phyloP scores from a whole-genome alignment of 2,329 filamentous ascomycete genomes.

The Beauveria sp. region DNA sequence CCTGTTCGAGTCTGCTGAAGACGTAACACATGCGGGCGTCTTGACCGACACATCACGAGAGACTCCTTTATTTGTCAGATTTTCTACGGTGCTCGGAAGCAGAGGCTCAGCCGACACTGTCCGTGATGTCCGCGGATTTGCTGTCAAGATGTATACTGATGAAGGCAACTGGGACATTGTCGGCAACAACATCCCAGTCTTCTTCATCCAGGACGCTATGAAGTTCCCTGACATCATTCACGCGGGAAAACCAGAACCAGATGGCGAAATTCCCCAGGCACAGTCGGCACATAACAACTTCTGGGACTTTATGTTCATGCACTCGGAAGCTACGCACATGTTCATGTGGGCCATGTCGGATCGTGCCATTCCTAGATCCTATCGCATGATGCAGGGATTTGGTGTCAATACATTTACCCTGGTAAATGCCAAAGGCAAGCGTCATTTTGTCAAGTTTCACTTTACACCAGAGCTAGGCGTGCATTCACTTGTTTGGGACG shows the following conservation, averaged over 20 bases:
- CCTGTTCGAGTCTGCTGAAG: conserved; percentile 56
- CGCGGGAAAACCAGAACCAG: conserved; percentile 60
- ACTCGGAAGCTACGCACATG: conserved; percentile 70
- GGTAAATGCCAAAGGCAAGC: conserved; percentile 58
- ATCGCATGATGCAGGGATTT: conserved; percentile 80
- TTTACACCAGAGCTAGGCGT: conserved; percentile 69
- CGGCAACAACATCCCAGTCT: conserved; percentile 67
- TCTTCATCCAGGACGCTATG: conserved; percentile 69
- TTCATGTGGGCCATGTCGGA: conserved; percentile 75
- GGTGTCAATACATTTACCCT: conserved; percentile 74
- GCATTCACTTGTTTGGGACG: conserved; percentile 72
- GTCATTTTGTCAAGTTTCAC: conserved; percentile 71
- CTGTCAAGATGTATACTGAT: conserved; percentile 58
- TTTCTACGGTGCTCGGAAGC: conserved; percentile 71
- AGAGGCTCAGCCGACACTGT: conserved; percentile 73
- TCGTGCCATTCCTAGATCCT: conserved; percentile 64
- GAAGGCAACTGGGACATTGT: conserved; percentile 73
- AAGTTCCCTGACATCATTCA: conserved; percentile 65
- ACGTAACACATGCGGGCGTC: conserved; percentile 60
- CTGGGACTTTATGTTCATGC: conserved; percentile 64
- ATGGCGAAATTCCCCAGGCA: conserved; percentile 64
- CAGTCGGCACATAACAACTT: conserved; percentile 69
- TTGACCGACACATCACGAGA: conserved; percentile 48
- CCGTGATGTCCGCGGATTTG: conserved; percentile 75
- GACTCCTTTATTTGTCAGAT: conserved; percentile 63